phyloP scores from a whole-genome alignment of 108 stramenopile genomes.

The Fragilaria radians region DNA sequence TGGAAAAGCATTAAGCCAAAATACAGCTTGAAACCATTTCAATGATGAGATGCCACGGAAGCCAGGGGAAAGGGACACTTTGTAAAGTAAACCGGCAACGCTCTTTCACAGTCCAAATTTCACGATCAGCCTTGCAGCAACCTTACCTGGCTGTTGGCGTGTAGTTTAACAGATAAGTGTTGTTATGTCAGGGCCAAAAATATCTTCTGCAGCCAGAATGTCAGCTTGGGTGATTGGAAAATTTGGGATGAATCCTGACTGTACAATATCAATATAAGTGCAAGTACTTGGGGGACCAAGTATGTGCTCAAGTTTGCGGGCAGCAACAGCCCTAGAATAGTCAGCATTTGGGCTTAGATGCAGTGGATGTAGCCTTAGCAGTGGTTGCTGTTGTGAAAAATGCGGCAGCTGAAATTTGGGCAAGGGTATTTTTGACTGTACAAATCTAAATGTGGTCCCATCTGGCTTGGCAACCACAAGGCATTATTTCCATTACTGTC shows the following conservation, averaged over 20 bases:
- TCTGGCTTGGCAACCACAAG: background rate
- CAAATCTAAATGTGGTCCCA: constrained; percentile 6
- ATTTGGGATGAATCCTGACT: constrained; percentile 21
- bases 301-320: constrained; percentile 5
- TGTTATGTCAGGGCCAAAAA: too few species aligned
- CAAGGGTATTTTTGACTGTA: constrained; percentile 1
- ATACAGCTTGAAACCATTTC: constrained; percentile 18
- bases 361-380: too few species aligned
- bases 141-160: constrained; percentile 9
- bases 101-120: too few species aligned
- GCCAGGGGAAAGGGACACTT: too few species aligned
- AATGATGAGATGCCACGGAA: constrained; percentile 18
- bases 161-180: constrained; percentile 11
- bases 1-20: too few species aligned
- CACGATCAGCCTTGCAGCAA: constrained; percentile 41
- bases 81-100: constrained; percentile 23
- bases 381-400: too few species aligned
- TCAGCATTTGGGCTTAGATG: background rate
- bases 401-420: too few species aligned
- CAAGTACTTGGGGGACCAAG: constrained; percentile 1
- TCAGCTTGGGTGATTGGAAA: constrained; percentile 25
- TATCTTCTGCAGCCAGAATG: too few species aligned
- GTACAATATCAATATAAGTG: constrained; percentile 6
- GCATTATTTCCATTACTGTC: background rate
- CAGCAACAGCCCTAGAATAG: constrained; percentile 1